Percentiles rank a stretch among this genome's conserved stretches.
These are phyloP conservation scores for Zygnema circumcarinatum DNA, from an alignment of 139 green algal genomes.

Conservation along the genomic window DNA sequence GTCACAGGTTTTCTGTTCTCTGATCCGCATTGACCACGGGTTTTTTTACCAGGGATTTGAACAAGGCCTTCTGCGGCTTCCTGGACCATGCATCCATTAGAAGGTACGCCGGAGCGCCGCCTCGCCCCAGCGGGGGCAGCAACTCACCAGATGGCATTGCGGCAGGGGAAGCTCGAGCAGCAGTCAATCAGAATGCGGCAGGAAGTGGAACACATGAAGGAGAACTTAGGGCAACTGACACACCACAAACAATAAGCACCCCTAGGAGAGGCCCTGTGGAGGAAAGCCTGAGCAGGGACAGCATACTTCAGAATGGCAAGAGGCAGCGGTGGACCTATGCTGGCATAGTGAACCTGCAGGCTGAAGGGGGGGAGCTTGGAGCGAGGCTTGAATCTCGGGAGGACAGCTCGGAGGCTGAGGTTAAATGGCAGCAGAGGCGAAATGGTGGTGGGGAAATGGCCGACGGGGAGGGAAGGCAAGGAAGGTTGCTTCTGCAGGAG, in stretches of 20 bases:
- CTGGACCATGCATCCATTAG: conserved; percentile 30
- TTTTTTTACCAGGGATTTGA: conserved; percentile 35
- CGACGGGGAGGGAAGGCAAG: background rate
- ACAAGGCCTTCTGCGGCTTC: conserved; percentile 50
- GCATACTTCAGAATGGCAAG: background rate
- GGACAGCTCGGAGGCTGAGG: background rate
- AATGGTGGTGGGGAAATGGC: background rate
- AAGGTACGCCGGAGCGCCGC: background rate
- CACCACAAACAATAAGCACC: background rate
- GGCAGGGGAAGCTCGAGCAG: background rate
- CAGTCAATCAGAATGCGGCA: background rate
- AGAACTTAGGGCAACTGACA: background rate
- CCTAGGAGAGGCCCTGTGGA: background rate
- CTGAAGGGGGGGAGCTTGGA: background rate
- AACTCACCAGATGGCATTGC: conserved; percentile 12
- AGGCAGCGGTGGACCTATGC: background rate
- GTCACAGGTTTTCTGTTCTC: too few relatives aligned
- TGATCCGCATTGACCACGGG: too few relatives aligned
- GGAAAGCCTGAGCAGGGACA: background rate
- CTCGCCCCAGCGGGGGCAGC: conserved; percentile 1
- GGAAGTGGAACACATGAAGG: conserved; percentile 10
- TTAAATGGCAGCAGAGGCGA: background rate
- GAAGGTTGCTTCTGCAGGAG: background rate
- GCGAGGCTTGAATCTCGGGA: background rate
- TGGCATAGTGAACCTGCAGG: background rate